These are phyloP conservation scores for Trichoderma gamsii DNA, from an alignment of 495 filamentous ascomycete genomes.

Conservation along the genomic window DNA sequence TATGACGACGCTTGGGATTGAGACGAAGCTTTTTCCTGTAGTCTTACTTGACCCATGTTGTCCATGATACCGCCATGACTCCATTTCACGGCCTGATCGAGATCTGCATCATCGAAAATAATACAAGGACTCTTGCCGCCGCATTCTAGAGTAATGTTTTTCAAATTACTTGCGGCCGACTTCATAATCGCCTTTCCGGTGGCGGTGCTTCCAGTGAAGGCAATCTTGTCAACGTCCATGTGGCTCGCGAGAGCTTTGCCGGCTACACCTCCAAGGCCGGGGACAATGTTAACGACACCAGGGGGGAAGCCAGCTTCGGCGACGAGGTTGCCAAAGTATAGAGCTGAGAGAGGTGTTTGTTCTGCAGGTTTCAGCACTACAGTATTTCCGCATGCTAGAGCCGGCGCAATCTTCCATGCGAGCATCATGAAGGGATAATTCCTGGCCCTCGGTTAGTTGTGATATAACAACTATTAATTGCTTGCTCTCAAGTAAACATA, in stretches of 20 bases:
- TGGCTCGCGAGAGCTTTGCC: constrained; percentile 8
- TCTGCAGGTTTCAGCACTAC: constrained; percentile 92
- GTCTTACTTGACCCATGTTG: constrained; percentile 45
- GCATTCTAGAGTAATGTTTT: constrained; percentile 76
- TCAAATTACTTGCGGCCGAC: constrained; percentile 84
- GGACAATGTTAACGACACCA: constrained; percentile 89
- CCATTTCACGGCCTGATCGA: constrained; percentile 75
- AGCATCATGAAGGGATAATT: constrained; percentile 11
- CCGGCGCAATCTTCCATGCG: constrained; percentile 94
- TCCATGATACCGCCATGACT: constrained; percentile 39
- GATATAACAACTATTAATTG: not conserved
- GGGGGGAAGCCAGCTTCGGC: constrained; percentile 95
- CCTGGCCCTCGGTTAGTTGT: not conserved
- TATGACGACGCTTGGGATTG: not conserved
- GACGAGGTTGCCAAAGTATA: constrained; percentile 71
- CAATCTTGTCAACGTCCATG: constrained; percentile 69
- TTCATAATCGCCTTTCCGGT: constrained; percentile 93
- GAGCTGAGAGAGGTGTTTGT: constrained; percentile 87
- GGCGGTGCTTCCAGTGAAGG: constrained; percentile 92
- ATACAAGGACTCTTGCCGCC: constrained; percentile 72
- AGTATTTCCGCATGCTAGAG: constrained; percentile 82
- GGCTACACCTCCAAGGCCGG: not conserved
- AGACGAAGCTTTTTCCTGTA: not conserved
- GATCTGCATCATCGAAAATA: constrained; percentile 65
- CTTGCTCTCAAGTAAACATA: constrained; percentile 26